These are phyloP conservation scores for Xerocomus brunneocitrinus DNA, from an alignment of 768 basidiomycete genomes.

Conservation along the genomic window DNA sequence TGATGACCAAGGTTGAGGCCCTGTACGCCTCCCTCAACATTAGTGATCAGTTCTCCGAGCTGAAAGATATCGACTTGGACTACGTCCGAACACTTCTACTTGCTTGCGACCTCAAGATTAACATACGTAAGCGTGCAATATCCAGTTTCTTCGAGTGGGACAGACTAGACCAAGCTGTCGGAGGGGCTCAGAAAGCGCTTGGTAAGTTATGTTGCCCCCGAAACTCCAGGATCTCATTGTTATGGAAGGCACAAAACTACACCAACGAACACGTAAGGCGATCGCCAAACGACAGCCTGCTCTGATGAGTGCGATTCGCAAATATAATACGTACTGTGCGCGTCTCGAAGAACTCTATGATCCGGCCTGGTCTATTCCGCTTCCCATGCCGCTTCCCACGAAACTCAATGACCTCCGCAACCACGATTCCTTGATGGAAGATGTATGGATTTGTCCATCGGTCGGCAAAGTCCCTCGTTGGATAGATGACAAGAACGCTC, in stretches of 20 bases:
- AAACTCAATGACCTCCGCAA: conserved; percentile 20
- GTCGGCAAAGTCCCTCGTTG: background rate
- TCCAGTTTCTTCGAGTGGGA: conserved; percentile 4
- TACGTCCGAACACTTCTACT: background rate
- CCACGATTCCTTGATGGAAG: conserved; percentile 11
- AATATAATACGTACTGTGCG: conserved; percentile 29
- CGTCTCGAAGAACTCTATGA: conserved; percentile 16
- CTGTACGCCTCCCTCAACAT: background rate
- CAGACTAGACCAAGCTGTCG: conserved; percentile 1
- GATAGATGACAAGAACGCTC: background rate
- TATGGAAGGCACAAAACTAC: conserved; percentile 2
- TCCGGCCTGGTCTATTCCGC: conserved; percentile 25
- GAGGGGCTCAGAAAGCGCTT: background rate
- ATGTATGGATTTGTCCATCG: conserved; percentile 16
- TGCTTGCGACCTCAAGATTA: background rate
- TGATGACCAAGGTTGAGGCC: background rate
- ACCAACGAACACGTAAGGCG: background rate
- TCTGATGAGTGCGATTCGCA: conserved; percentile 7
- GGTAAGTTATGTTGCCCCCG: background rate
- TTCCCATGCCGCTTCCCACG: conserved; percentile 31
- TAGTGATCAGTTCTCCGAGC: background rate
- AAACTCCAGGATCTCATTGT: background rate
- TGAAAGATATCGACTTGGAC: background rate
- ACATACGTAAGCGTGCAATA: background rate
- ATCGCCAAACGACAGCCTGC: conserved; percentile 1